These are phyloP conservation scores for Grosmannia serpens DNA, from an alignment of 2,329 filamentous ascomycete genomes.

Conservation along the genomic window DNA sequence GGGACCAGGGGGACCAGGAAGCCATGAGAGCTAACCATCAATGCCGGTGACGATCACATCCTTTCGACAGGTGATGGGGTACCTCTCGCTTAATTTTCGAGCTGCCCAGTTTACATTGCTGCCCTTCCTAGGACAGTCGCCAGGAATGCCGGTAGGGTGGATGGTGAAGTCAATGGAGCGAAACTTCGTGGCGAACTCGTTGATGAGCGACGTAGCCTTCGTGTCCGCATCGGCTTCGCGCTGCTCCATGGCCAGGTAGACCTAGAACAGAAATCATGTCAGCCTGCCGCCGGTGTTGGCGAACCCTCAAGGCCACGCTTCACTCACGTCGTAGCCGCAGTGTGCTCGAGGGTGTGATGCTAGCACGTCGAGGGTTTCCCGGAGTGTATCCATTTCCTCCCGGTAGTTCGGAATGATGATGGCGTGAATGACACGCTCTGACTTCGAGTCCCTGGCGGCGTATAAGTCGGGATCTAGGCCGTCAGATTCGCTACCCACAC, in stretches of 20 bases:
- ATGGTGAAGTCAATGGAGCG: slow-evolving; percentile 55
- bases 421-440: slow-evolving; percentile 46
- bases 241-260: slow-evolving; percentile 63
- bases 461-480: slow-evolving; percentile 37
- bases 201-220: slow-evolving; percentile 52
- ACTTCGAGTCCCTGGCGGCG: slow-evolving; percentile 27
- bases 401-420: slow-evolving; percentile 67
- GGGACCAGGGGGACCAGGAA: not conserved
- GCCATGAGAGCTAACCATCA: slow-evolving; percentile 46
- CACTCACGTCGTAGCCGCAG: slow-evolving; percentile 58
- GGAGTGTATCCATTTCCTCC: slow-evolving; percentile 56
- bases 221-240: slow-evolving; percentile 48
- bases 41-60: slow-evolving; percentile 61
- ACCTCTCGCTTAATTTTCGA: slow-evolving; percentile 51
- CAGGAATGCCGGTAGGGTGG: slow-evolving; percentile 53
- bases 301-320: not conserved
- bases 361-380: slow-evolving; percentile 57
- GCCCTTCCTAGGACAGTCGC: slow-evolving; percentile 62
- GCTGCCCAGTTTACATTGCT: slow-evolving; percentile 65
- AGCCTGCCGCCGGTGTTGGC: no score
- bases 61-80: slow-evolving; percentile 38
- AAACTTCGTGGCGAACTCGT: slow-evolving; percentile 53
- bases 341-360: slow-evolving; percentile 54
- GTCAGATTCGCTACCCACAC: slow-evolving; percentile 38
- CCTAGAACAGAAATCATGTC: slow-evolving; percentile 25